Evolutionary conservation across 2,329 filamentous ascomycete species (phyloP), one percentile per base, ranked within the genome.

Genomic region (Penicillium griseofulvum): DNA sequence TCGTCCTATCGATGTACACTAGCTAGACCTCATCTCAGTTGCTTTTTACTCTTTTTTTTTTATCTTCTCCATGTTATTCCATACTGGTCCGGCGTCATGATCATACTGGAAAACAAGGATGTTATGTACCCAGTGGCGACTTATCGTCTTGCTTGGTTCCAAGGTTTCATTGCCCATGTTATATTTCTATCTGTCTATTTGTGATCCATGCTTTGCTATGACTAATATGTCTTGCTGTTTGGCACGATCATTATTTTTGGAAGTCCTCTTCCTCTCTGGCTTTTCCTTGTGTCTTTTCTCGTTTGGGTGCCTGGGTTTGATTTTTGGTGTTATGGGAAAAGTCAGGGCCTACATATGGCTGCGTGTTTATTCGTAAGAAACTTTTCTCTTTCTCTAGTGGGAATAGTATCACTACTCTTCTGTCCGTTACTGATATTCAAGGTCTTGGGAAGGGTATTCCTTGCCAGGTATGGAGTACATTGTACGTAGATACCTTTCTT

Each of bases 61-160:
- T 53, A 22, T 44, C 38, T 54, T 47, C 31, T 52, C 22, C 33
- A 33, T 52, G 5, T 56, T 46, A 49, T 49, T 49, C 56, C 55
- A 63, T 59, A 56, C 49, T 36, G 50, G 54, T 42, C 53, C 49
- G 59, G 62, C 61, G 59, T 64, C 61, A 49, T 58, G 33, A 57
- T 59, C 37, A 56, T 54, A 31, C 34, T 51, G 42, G 54, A 54
- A 51, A 56, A 34, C 38, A 45, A 57, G 39, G 43, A 22, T 54
- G 44, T 19, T 38, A 22, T 49, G n/a, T 53, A 44, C 41, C 41
- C 47, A 31, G 14, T 34, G 37, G 28, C 16, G 37, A 24, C 36
- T 33, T 14, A n/a, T 49, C 17, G 36, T 47, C 33, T 45, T 48
- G 26, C 49, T 48, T 44, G 43, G 36, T 44, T 44, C 37, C 43